A percentile compares a stretch with the other conserved stretches of the same genome.
Conservation (phyloP, 768 basidiomycete species). For the Trametes cinnabarina region DNA sequence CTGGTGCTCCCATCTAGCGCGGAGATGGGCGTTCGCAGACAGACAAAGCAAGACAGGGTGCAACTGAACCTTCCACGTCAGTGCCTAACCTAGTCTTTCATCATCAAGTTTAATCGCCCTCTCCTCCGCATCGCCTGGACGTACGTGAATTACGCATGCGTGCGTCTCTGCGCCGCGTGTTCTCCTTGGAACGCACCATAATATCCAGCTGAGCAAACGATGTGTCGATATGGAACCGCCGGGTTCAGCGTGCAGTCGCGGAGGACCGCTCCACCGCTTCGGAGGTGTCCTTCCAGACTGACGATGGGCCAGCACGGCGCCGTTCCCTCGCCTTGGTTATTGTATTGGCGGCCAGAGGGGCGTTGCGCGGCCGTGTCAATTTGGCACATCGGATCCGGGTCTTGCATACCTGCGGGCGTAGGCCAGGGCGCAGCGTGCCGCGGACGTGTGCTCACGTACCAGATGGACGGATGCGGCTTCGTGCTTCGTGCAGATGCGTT, state of each 20-base stretch:
- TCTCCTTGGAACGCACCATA: not conserved
- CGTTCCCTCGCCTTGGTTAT: not conserved
- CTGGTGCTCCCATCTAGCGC: not conserved
- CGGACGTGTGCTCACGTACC: no score
- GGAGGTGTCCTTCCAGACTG: not conserved
- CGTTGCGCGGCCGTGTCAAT: constrained; percentile 3
- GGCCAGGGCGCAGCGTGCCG: no score
- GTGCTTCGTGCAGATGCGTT: no score
- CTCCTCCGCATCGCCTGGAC: not conserved
- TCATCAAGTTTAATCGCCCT: not conserved
- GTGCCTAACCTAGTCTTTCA: no score
- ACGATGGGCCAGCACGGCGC: not conserved
- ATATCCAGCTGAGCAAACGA: no score
- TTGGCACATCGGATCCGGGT: constrained; percentile 1
- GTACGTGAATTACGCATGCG: not conserved
- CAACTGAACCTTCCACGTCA: no score
- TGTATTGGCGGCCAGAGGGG: not conserved
- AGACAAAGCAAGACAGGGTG: no score
- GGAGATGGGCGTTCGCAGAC: not conserved
- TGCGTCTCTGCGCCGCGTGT: constrained; percentile 1
- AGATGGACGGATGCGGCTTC: no score
- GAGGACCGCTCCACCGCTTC: not conserved
- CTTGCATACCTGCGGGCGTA: not conserved
- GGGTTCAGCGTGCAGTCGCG: not conserved
- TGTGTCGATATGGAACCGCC: not conserved